A percentile compares a stretch with the other conserved stretches of the same genome.
Evolutionary conservation across 2,329 filamentous ascomycete genomes (phyloP).

Genomic region (Fusarium praegraminearum): DNA sequence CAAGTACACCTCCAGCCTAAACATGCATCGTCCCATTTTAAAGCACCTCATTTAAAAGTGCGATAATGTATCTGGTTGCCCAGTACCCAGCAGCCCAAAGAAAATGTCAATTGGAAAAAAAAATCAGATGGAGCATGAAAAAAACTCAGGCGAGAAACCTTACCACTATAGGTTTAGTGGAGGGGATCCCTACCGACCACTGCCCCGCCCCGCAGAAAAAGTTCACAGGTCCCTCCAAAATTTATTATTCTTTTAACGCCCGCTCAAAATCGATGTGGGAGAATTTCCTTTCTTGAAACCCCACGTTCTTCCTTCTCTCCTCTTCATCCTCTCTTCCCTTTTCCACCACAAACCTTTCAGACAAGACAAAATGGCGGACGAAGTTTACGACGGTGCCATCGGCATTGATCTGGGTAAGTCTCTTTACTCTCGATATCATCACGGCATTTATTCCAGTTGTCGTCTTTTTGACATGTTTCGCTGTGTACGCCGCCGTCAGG

Average conservation of each 20-base stretch:
- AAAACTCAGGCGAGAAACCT: conserved; percentile 49
- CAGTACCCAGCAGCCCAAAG: neutral
- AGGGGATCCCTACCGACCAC: conserved; percentile 45
- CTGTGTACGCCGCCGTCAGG: conserved; percentile 24
- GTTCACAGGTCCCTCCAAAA: conserved; percentile 51
- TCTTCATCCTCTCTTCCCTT: conserved; percentile 44
- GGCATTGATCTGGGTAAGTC: conserved; percentile 98
- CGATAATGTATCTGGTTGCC: conserved; percentile 23
- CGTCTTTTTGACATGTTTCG: conserved; percentile 7
- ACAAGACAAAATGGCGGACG: conserved; percentile 83
- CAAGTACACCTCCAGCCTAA: conserved; percentile 25
- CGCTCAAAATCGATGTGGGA: conserved; percentile 51
- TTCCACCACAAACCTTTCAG: conserved; percentile 47
- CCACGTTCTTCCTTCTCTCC: conserved; percentile 51
- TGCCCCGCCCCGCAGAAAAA: conserved; percentile 51
- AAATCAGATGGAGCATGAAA: conserved; percentile 44
- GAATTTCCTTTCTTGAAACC: conserved; percentile 56
- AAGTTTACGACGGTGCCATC: conserved; percentile 99
- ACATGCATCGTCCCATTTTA: conserved; percentile 42
- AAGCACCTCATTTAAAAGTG: conserved; percentile 27
- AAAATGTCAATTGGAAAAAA: conserved; percentile 16
- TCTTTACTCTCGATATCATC: conserved; percentile 5
- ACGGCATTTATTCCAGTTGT: conserved; percentile 4
- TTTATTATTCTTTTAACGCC: conserved; percentile 46
- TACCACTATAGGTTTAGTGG: conserved; percentile 41